Conservation (phyloP, 208 protist species). For the Giardia muris region DNA sequence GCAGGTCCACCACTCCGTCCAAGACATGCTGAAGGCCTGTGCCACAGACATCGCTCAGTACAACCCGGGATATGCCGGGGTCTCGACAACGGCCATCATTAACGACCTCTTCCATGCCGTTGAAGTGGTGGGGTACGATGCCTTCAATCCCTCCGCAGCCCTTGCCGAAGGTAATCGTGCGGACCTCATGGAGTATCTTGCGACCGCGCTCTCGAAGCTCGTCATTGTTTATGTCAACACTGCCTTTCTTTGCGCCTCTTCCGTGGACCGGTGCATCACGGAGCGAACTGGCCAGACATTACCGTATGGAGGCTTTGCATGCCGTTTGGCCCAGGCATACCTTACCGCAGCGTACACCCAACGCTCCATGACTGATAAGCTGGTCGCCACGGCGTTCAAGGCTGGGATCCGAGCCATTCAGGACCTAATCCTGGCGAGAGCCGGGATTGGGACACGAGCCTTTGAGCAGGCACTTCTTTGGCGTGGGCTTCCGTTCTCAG, state of each 20-base stretch:
- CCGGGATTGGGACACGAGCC: neutral
- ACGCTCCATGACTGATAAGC: neutral
- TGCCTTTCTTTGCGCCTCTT: neutral
- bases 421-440: neutral
- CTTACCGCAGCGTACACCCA: neutral
- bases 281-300: neutral
- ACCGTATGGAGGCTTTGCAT: neutral
- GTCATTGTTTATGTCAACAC: neutral
- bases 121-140: neutral
- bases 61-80: neutral
- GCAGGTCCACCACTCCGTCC: neutral
- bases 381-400: neutral
- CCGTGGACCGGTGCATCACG: neutral
- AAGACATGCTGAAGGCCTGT: neutral
- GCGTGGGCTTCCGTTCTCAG: neutral
- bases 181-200: neutral
- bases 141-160: neutral
- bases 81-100: neutral
- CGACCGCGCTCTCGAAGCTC: neutral
- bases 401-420: neutral
- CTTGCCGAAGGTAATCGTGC: neutral
- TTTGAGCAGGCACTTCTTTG: neutral
- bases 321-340: neutral
- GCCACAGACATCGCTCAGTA: neutral
- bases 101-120: neutral